Conservation (phyloP, 1,139 yeast species). For the Protomyces pachydermus region DNA sequence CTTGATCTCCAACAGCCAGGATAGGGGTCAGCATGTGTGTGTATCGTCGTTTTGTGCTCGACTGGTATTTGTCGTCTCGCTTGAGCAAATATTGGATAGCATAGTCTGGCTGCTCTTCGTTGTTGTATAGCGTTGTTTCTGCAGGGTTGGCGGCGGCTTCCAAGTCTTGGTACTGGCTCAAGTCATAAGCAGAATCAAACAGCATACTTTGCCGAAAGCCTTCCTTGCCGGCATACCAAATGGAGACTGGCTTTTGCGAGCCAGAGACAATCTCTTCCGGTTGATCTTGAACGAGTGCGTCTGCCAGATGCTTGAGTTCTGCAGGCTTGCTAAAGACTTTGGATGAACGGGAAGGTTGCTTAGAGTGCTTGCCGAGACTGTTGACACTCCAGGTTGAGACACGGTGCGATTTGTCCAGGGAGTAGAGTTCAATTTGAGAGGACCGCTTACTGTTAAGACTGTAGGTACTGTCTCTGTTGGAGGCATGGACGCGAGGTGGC, state of each 20-base stretch:
- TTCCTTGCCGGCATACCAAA: background rate
- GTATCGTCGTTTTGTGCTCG: background rate
- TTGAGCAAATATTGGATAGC: background rate
- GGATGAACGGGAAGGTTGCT: background rate
- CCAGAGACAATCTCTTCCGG: background rate
- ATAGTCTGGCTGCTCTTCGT: background rate
- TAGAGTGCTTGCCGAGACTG: background rate
- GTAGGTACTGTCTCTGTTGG: background rate
- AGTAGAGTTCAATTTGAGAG: background rate
- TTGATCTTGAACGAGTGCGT: background rate
- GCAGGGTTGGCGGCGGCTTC: background rate
- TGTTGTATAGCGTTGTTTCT: background rate
- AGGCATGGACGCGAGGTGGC: background rate
- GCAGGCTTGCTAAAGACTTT: background rate
- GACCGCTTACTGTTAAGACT: background rate
- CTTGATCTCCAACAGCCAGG: background rate
- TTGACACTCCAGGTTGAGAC: background rate
- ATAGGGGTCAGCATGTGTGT: background rate
- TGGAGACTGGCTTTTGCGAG: background rate
- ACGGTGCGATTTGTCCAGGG: background rate
- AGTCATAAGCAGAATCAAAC: background rate
- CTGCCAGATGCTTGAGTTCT: background rate
- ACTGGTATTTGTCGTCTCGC: background rate
- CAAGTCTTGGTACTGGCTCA: background rate
- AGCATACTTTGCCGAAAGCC: constrained; percentile 1